A percentile compares a stretch with the other conserved stretches of the same genome.
phyloP scores from a whole-genome alignment of 768 basidiomycete species.

The Serendipita vermifera region DNA sequence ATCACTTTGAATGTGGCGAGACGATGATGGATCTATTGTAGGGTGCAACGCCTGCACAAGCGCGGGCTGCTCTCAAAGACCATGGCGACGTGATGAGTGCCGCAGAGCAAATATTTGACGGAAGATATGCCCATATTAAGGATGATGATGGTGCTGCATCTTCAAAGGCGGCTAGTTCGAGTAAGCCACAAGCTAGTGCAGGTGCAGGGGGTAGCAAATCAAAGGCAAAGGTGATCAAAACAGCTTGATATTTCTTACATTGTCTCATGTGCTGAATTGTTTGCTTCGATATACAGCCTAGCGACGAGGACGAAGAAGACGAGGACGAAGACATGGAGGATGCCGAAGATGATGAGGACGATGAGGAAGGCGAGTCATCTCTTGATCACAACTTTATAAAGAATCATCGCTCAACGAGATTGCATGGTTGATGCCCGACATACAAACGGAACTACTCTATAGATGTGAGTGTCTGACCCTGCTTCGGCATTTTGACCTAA shows the following conservation, averaged over 20 bases:
- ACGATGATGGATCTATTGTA: constrained; percentile 22
- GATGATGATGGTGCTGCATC: constrained; percentile 33
- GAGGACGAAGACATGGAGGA: constrained; percentile 21
- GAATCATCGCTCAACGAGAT: no score
- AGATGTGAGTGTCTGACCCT: constrained; percentile 11
- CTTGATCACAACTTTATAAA: no score
- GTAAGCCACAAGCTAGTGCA: no score
- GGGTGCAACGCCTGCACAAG: constrained; percentile 76
- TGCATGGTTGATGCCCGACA: no score
- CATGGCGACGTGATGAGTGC: constrained; percentile 88
- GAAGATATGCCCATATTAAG: constrained; percentile 65
- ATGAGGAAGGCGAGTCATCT: constrained; percentile 40
- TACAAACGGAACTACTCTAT: no score
- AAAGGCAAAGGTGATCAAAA: no score
- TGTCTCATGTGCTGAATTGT: no score
- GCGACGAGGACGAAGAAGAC: neutral
- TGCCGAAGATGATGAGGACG: constrained; percentile 25
- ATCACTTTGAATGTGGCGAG: neutral
- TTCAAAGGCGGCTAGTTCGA: no score
- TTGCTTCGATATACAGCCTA: no score
- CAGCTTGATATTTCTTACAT: no score
- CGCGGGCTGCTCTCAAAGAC: constrained; percentile 65
- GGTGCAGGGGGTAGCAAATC: no score
- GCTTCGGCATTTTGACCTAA: neutral
- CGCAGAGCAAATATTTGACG: constrained; percentile 73